These are phyloP conservation scores for Sicyos edulis DNA, from an alignment of 306 rosid genomes.

Conservation along the genomic window DNA sequence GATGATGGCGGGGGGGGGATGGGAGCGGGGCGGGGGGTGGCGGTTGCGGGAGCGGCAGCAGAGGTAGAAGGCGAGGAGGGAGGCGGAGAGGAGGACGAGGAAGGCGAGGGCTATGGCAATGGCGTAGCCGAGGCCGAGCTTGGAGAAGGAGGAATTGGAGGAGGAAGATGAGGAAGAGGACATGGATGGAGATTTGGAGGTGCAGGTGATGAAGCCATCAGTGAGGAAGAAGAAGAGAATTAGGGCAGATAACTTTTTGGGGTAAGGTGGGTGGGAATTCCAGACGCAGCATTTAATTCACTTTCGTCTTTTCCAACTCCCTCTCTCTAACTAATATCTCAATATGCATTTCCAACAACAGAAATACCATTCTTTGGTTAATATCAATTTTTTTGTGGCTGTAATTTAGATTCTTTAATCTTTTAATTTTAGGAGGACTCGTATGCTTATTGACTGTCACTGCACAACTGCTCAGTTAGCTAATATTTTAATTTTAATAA, in stretches of 20 bases:
- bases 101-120: conserved; percentile 85
- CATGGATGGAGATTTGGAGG: conserved; percentile 29
- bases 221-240: conserved; percentile 18
- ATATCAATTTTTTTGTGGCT: no score
- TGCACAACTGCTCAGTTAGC: no score
- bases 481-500: no score
- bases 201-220: conserved; percentile 47
- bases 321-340: not conserved
- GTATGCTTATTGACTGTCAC: no score
- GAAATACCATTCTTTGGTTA: no score
- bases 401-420: no score
- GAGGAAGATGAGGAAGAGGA: conserved; percentile 24
- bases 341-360: no score
- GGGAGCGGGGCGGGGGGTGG: conserved; percentile 4
- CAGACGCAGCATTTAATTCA: conserved; percentile 67
- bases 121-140: conserved; percentile 49
- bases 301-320: not conserved
- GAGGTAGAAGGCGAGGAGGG: conserved; percentile 51
- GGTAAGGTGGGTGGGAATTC: conserved; percentile 54
- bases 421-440: no score
- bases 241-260: conserved; percentile 16
- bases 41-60: conserved; percentile 30
- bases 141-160: conserved; percentile 29
- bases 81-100: conserved; percentile 42
- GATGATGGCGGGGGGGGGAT: conserved; percentile 34